Base-by-base conservation (phyloP, 2,329 filamentous ascomycete species). In the Phoma herbarum region DNA sequence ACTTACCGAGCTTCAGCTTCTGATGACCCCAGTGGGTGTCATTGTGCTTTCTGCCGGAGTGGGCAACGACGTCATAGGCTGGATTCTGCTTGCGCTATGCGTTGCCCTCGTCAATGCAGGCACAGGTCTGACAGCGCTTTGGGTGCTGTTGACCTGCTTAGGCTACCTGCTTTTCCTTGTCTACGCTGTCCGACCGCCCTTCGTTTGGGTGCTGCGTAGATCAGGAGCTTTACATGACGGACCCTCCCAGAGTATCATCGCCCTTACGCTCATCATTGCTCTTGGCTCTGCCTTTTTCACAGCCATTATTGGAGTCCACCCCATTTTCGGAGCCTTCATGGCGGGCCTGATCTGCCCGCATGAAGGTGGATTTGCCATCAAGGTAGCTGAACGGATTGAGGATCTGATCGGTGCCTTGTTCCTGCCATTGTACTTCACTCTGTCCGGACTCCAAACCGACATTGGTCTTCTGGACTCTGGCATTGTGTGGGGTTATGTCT, bases 321-420 rank as follows among this genome's bases (percentile, higher is more conserved):
- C 94, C 55, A 97, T 98, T 73, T 98, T 98, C 70, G 94, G 94
- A 41, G 93, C 90, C 3, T 98, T 98, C 74, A 83, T 97, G 58
- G 86, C 94, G 41, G 94, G 94, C 1, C 77, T 98, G 25, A 95
- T 98, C 57, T 93, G 93, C 66, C 94, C 93, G 0, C 93, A 95
- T 71, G 91, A 96, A 57, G 90, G 91, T 47, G 91, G 93, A 26
- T 96, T 97, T 71, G 90, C 92, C 22, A 95, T 97, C 77, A 93
- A 93, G 66, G 81, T 97, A 39, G 95, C 92, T 0, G 93, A 97
- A 73, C 97, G 97, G 81, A 89, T 98, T 59, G 94, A 98, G 75
- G 94, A 98, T 83, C 80, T 97, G 11, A 89, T 97, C 28, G 87
- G 88, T 0, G 89, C 90, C 1, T 80, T 98, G 1, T 93, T 98